phyloP scores from a whole-genome alignment of 352 stramenopile genomes.

The Phytophthora chlamydospora region DNA sequence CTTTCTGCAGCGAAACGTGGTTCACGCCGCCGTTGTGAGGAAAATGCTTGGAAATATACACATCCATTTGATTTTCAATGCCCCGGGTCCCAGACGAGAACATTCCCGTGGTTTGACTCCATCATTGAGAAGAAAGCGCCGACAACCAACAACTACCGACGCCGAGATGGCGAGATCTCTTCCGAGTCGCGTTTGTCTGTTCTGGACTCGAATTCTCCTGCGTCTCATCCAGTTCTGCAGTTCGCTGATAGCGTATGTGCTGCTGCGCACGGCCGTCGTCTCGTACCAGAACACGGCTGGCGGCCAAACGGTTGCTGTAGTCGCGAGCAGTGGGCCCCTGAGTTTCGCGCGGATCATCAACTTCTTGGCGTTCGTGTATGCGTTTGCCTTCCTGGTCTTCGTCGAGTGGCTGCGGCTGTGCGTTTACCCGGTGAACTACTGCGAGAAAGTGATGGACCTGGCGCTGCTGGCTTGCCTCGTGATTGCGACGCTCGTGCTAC shows the following conservation, averaged over 20 bases:
- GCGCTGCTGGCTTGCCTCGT: slow-evolving; percentile 45
- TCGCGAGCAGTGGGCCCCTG: slow-evolving; percentile 54
- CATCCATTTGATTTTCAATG: not conserved
- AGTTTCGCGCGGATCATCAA: slow-evolving; percentile 66
- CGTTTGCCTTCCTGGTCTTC: slow-evolving; percentile 60
- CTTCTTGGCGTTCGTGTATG: slow-evolving; percentile 72
- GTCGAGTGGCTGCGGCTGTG: slow-evolving; percentile 56
- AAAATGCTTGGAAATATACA: not conserved
- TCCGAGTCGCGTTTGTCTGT: slow-evolving; percentile 17
- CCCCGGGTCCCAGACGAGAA: slow-evolving; percentile 4
- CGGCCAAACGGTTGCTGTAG: slow-evolving; percentile 47
- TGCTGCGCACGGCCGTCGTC: slow-evolving; percentile 56
- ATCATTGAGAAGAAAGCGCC: slow-evolving; percentile 17
- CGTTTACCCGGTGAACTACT: slow-evolving; percentile 44
- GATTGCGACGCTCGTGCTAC: slow-evolving; percentile 58
- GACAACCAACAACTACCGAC: not conserved
- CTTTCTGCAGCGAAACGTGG: slow-evolving; percentile 64
- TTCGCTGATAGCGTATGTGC: slow-evolving; percentile 61
- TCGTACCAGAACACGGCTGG: slow-evolving; percentile 24
- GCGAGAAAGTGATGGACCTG: slow-evolving; percentile 57
- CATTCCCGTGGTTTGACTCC: not conserved
- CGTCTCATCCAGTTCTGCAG: slow-evolving; percentile 67
- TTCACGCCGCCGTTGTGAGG: slow-evolving; percentile 29
- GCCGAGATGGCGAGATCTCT: slow-evolving; percentile 8
- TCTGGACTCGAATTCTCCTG: slow-evolving; percentile 50